Conservation (phyloP, 176 grass and related monocot species). For the Dendrocalamus sinicus region DNA sequence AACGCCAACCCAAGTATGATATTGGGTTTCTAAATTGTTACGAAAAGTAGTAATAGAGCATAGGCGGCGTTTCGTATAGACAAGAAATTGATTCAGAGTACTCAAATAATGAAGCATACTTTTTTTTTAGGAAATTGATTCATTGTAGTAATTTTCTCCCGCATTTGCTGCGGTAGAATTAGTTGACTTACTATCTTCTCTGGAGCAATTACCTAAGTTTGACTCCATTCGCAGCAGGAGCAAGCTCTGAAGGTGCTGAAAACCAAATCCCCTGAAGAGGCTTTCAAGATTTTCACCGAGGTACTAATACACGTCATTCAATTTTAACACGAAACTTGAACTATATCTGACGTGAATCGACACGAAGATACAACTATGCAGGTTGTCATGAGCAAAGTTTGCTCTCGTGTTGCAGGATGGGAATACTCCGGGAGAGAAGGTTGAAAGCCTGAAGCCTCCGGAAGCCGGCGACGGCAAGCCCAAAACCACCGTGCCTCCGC, state of each 20-base stretch:
- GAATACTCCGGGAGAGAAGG: background rate
- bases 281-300: constrained; percentile 39
- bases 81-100: background rate
- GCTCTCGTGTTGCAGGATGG: background rate
- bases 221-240: constrained; percentile 32
- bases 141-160: background rate
- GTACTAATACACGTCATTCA: background rate
- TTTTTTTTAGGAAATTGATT: no score
- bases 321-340: background rate
- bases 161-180: background rate
- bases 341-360: background rate
- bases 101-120: background rate
- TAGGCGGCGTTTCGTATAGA: background rate
- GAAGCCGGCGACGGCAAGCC: background rate
- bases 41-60: background rate
- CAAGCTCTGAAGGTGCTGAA: constrained; percentile 48
- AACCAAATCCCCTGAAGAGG: constrained; percentile 42
- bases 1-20: background rate
- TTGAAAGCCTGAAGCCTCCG: background rate
- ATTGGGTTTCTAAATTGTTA: background rate
- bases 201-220: constrained; percentile 35
- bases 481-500: background rate
- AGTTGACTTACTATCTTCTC: background rate
- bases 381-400: background rate
- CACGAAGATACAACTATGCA: no score